Conservation (phyloP, 805 yeast genomes). For the Kregervanrija delftensis region DNA sequence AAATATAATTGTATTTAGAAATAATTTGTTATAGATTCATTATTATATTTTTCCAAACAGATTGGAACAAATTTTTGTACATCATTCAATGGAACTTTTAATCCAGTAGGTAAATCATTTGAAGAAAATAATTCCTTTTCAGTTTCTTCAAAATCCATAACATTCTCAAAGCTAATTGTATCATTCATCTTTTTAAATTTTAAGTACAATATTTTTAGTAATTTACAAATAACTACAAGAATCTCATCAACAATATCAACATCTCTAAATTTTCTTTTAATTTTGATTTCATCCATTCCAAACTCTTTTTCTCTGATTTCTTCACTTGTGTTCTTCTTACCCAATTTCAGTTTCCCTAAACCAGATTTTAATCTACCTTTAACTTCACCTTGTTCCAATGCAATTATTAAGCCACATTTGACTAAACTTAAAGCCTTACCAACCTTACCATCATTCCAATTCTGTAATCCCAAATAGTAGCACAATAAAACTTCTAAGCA, state of each 20-base stretch:
- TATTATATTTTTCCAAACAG: constrained; percentile 7
- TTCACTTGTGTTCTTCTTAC: not conserved
- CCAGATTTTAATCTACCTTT: constrained; percentile 18
- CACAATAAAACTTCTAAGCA: constrained; percentile 18
- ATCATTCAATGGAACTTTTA: constrained; percentile 20
- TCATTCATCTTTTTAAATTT: constrained; percentile 21
- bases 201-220: constrained; percentile 16
- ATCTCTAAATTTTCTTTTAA: constrained; percentile 10
- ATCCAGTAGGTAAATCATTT: constrained; percentile 18
- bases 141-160: constrained; percentile 11
- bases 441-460: constrained; percentile 17
- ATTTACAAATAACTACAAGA: constrained; percentile 10
- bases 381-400: constrained; percentile 21
- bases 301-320: constrained; percentile 15
- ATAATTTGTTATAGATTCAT: not conserved
- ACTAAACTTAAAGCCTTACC: constrained; percentile 23
- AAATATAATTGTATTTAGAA: not conserved
- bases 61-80: constrained; percentile 13
- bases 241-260: constrained; percentile 13
- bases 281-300: constrained; percentile 14
- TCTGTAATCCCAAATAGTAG: constrained; percentile 20
- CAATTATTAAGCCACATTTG: constrained; percentile 17
- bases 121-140: constrained; percentile 15
- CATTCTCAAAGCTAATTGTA: constrained; percentile 15
- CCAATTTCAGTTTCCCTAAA: constrained; percentile 4